A percentile compares a stretch with the other conserved stretches of the same genome.
These are phyloP conservation scores for Linanthus parryae DNA, from an alignment of 148 eudicot genomes.

Conservation along the genomic window DNA sequence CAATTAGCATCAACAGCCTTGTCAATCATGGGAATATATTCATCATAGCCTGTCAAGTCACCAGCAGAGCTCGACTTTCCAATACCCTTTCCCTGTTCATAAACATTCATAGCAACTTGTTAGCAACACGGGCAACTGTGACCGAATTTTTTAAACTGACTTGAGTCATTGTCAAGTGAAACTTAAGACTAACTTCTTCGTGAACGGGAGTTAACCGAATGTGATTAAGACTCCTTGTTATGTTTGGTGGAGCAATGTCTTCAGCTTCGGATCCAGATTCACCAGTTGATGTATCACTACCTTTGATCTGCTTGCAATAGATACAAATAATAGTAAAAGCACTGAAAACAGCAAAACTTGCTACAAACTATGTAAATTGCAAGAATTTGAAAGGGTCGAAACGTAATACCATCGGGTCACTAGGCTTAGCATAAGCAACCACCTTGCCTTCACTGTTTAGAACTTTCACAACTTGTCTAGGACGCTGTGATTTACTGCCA, in stretches of 20 bases:
- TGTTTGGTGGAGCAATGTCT: constrained; percentile 90
- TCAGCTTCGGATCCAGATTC: constrained; percentile 99
- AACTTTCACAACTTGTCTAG: constrained; percentile 88
- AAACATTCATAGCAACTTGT: not conserved
- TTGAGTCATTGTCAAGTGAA: constrained; percentile 3
- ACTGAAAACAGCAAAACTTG: not conserved
- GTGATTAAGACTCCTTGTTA: constrained; percentile 54
- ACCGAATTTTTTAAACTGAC: not conserved
- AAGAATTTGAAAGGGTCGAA: constrained; percentile 2
- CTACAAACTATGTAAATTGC: not conserved
- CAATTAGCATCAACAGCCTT: constrained; percentile 90
- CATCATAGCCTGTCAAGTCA: constrained; percentile 70
- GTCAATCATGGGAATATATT: constrained; percentile 95
- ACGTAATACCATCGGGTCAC: constrained; percentile 51
- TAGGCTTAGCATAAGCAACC: constrained; percentile 88
- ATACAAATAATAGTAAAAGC: constrained; percentile 8
- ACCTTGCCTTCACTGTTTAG: constrained; percentile 89
- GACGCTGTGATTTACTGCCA: constrained; percentile 69
- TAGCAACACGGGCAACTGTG: constrained; percentile 1
- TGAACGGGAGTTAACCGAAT: constrained; percentile 63
- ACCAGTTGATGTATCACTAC: constrained; percentile 89
- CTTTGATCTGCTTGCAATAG: constrained; percentile 66
- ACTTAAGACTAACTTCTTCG: constrained; percentile 62
- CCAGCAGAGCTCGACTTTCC: constrained; percentile 51
- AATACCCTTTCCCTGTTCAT: constrained; percentile 59